Evolutionary conservation across 208 protist species (phyloP), one percentile per base, ranked within the genome.

Genomic region (Blastocrithidia nonstop): DNA sequence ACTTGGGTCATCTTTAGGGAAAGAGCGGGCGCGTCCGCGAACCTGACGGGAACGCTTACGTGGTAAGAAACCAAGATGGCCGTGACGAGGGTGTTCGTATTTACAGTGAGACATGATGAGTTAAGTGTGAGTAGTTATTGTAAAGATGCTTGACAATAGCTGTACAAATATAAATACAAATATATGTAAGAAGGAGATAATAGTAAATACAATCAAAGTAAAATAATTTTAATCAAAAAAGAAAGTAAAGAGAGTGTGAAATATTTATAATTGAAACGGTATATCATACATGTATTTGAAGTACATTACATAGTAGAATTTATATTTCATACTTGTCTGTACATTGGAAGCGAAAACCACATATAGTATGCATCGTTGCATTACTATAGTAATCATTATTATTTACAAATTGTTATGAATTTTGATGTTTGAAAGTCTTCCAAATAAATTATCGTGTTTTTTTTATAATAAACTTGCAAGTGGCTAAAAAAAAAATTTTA

Each of bases 1-100:
- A 8, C 54, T 71, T 21, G 68, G 45, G 60, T 98, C 79, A 69
- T 98, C 96, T 80, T 96, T 96, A 38, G 94, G 96, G 88, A 97
- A 98, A 27, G 73, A 61, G 49, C 86, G 88, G 21, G 94, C 71
- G 53, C 76, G 75, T 53, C 96, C 96, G 58, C 90, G 87, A 54
- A 93, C 78, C 67, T 84, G 85, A 47, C 66, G 54, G 44, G 83
- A 79, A 51, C 96, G 92, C 93, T 98, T 98, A 61, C 93, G 76
- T 32, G 97, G 97, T 37, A 95, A 70, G 78, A 98, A 99, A 50
- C 94, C 97, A 8, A 99, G 83, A 60, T 95, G 95, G 66, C 97
- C 97, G 81, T 98, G 96, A 60, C 97, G 85, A 42, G 96, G 96
- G 52, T 95, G 83, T 72, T 96, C 91, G 60, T 96, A 98, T 88